Evolutionary conservation across 331 rosid species (phyloP), one percentile per base, ranked within the genome.

Genomic region (Spiraea crenata): DNA sequence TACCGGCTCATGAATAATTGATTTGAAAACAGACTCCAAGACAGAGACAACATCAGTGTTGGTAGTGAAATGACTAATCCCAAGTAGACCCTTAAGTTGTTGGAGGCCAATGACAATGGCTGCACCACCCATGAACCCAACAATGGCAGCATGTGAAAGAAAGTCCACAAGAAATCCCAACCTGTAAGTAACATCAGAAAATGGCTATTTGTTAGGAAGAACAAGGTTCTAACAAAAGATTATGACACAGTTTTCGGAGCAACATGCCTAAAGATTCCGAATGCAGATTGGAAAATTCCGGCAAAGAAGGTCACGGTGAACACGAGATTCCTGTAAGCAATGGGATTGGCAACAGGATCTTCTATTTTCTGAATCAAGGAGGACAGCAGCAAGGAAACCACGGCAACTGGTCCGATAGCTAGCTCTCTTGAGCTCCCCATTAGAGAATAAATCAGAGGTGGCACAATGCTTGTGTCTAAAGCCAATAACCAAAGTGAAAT

Each of bases 361-460:
- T 73, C 77, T 17, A 79, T 80, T 38, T 80, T 73, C 69, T 81
- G 79, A 56, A 80, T 63, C 80, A 83, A 46, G 8, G 87, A 83
- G 7, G 82, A 35, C 9, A 83, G 80, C 56, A 83, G 71, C 77
- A 83, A 6, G 9, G 87, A 83, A 61, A 83, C 87, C 67, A 83
- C 87, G 15, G 87, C 87, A 19, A 83, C 87, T 35, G 87, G 87
- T 42, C 87, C 87, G 17, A 83, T 83, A 19, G 87, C 87, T 69
- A 83, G 65, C 44, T 83, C 87, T 80, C 80, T 76, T 49, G 87
- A 83, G 48, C 87, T 83, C 54, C 87, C 87, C 87, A 80, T 73
- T 49, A 83, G 42, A 35, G 87, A 80, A 74, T 83, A 83, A 12
- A 83, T 71, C 56, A 83, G 49, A 47, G 87, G 87, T 20, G 87